phyloP scores from a whole-genome alignment of 768 basidiomycete genomes.

The Amanita polypyramis region DNA sequence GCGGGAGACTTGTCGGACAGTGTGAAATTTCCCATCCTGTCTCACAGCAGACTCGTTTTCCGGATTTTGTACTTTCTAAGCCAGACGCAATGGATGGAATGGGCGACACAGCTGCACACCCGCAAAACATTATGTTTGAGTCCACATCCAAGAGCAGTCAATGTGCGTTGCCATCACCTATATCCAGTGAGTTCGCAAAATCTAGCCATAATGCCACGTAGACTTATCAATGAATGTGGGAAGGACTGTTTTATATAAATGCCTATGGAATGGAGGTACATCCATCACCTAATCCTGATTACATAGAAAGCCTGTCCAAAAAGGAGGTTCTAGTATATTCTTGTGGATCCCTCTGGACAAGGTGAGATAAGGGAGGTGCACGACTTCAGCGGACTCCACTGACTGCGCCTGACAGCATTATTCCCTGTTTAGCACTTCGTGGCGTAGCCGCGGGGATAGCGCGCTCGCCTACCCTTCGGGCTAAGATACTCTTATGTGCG shows the following conservation, averaged over 20 bases:
- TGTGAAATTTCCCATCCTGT: slow-evolving; percentile 91
- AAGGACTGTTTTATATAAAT: slow-evolving; percentile 83
- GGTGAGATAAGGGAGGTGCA: slow-evolving; percentile 28
- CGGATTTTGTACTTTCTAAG: slow-evolving; percentile 30
- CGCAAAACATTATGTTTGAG: slow-evolving; percentile 59
- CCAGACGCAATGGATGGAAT: slow-evolving; percentile 30
- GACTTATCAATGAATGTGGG: slow-evolving; percentile 7
- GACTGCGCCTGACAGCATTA: slow-evolving; percentile 30
- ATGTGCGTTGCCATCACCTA: slow-evolving; percentile 48
- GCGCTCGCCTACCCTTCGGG: slow-evolving; percentile 54
- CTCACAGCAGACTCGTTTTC: slow-evolving; percentile 20
- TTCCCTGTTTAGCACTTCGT: slow-evolving; percentile 83
- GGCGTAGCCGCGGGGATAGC: slow-evolving; percentile 76
- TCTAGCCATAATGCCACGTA: not conserved
- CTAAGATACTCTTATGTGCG: slow-evolving; percentile 81
- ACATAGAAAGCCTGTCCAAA: slow-evolving; percentile 47
- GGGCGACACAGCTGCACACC: slow-evolving; percentile 33
- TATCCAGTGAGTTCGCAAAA: slow-evolving; percentile 39
- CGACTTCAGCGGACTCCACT: not conserved
- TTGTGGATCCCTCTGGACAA: slow-evolving; percentile 92
- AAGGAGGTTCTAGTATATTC: slow-evolving; percentile 78
- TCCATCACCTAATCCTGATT: slow-evolving; percentile 79
- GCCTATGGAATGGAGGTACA: slow-evolving; percentile 88
- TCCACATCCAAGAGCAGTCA: slow-evolving; percentile 40
- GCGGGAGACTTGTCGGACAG: slow-evolving; percentile 74